phyloP scores from a whole-genome alignment of 2,329 filamentous ascomycete genomes.

The Hypoxylon sp. region DNA sequence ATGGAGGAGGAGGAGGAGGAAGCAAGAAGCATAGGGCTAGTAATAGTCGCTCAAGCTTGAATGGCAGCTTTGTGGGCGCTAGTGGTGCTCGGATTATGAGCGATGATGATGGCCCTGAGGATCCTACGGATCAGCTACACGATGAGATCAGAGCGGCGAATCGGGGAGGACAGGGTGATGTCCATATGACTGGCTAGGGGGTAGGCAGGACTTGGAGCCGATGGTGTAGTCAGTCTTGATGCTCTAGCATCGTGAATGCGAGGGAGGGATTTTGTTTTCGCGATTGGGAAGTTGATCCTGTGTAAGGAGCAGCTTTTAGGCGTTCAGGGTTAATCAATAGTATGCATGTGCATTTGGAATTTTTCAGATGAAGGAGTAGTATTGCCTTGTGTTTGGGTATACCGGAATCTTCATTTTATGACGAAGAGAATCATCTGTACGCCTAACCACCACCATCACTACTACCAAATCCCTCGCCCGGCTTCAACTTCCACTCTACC shows the following conservation, averaged over 20 bases:
- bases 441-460: conserved; percentile 12
- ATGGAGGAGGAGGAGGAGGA: conserved; percentile 42
- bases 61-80: conserved; percentile 51
- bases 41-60: conserved; percentile 47
- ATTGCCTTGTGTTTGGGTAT: conserved; percentile 51
- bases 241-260: not conserved
- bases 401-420: conserved; percentile 41
- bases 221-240: not conserved
- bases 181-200: conserved; percentile 71
- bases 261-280: not conserved
- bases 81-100: conserved; percentile 50
- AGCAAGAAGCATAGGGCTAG: conserved; percentile 58
- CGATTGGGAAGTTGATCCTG: not conserved
- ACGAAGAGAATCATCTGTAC: conserved; percentile 23
- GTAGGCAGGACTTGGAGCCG: not conserved
- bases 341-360: not conserved
- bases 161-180: conserved; percentile 60
- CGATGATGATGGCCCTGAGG: conserved; percentile 54
- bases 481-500: not conserved
- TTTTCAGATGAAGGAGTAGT: conserved; percentile 26
- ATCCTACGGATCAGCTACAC: conserved; percentile 69
- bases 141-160: conserved; percentile 67
- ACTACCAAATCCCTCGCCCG: not conserved
- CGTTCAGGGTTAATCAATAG: conserved; percentile 1
- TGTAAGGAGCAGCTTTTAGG: not conserved